These are phyloP conservation scores for Auricularia heimuer DNA, from an alignment of 768 basidiomycete genomes.

Conservation along the genomic window DNA sequence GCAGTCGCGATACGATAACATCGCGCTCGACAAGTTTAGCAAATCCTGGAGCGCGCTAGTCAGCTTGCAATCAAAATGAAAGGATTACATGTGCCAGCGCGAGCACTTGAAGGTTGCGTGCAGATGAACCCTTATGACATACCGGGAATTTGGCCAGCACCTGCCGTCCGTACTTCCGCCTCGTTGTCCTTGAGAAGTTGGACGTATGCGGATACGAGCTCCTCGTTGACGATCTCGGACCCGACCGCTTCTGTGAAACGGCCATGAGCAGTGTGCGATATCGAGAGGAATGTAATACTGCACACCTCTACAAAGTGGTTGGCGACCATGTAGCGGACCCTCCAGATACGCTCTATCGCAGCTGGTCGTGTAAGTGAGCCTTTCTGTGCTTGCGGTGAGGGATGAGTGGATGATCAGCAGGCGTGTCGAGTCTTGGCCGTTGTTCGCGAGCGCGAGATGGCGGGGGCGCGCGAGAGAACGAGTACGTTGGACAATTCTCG, in stretches of 20 bases:
- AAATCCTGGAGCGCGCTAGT: conserved; percentile 51
- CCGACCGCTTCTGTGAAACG: conserved; percentile 72
- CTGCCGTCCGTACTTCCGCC: conserved; percentile 95
- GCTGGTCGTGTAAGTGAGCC: conserved; percentile 77
- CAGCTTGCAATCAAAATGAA: background rate
- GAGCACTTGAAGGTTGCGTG: background rate
- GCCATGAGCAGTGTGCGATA: conserved; percentile 1
- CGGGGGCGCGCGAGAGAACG: conserved; percentile 77
- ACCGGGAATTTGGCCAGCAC: conserved; percentile 96
- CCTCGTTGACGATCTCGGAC: conserved; percentile 81
- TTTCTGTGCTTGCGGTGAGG: conserved; percentile 84
- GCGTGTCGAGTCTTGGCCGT: conserved; percentile 97
- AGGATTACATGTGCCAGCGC: too few species aligned
- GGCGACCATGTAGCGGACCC: conserved; percentile 97
- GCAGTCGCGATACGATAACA: conserved; percentile 82
- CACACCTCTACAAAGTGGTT: conserved; percentile 90
- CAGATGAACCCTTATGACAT: conserved; percentile 12
- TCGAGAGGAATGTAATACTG: background rate
- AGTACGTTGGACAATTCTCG: conserved; percentile 67
- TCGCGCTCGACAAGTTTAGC: conserved; percentile 89
- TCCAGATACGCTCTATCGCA: conserved; percentile 87
- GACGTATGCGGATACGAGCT: conserved; percentile 87
- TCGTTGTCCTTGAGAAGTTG: conserved; percentile 95
- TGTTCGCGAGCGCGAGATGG: conserved; percentile 86
- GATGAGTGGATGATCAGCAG: conserved; percentile 88